Evolutionary conservation across 2,329 filamentous ascomycete genomes (phyloP), one percentile per base, ranked within the genome.

Genomic region (Pyrenophora graminea): DNA sequence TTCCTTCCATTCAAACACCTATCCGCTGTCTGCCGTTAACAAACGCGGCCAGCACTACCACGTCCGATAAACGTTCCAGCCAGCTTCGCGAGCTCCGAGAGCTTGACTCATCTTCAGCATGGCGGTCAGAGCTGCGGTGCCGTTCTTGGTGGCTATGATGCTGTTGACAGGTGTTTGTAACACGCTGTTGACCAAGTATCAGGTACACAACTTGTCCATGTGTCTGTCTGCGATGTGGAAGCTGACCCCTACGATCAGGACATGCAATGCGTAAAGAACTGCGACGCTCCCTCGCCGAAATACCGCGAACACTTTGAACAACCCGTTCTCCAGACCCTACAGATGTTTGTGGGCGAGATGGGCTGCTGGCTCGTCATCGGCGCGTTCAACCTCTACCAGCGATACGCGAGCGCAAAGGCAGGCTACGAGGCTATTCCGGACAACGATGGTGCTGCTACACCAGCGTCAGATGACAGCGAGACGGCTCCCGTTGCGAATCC

Each of bases 331-430:
- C 94, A 99, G 73, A 97, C 94, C 2, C 79, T 91, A 1, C 94
- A 97, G 74, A 99, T 99, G 94, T 99, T 99, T 73, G 82, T 97
- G 56, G 94, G 94, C 48, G 94, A 99, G 74, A 89, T 90, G 82
- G 93, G 91, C 57, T 96, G 91, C 79, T 99, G 93, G 92, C 82
- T 97, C 12, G 90, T 99, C 45, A 83, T 97, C 37, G 85, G 88
- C 18, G 66, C 82, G 42, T 86, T 89, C 69, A 79, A 83, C 18
- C 75, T 93, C 2, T 89, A 89, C 74, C 79, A 80, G 41, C 82
- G 81, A 56, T 82, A 83, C 63, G 63, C 76, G 39, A 74, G 77
- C 38, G 61, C 71, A 57, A 78, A 75, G 60, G 75, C 61, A 39
- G 86, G 85, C 37, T 95, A 96, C 72, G 79, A 87, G 58, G 81